Base-by-base conservation (phyloP, 179 eudicot species). In the Carnegiea gigantea region DNA sequence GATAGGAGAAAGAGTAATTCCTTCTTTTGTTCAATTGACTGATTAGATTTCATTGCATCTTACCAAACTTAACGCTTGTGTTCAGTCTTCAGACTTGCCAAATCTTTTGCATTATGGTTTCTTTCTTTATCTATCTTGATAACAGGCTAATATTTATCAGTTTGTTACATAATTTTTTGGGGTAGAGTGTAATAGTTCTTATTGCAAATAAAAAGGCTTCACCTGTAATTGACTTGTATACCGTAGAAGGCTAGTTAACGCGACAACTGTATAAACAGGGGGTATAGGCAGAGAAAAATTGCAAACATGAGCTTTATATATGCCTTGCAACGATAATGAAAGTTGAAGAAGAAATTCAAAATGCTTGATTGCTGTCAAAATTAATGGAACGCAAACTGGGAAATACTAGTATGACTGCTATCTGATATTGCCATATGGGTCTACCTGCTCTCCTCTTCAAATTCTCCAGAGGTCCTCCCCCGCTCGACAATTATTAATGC, bases 401-500 rank as follows among this genome's bases (percentile, higher is more conserved):
- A 57, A 57, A 57, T 57, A 48, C 15, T 13, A 48, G 0, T 2
- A 4, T 14, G 75, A 72, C 26, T 21, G 43, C 53, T 40, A 72
- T 43, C n/a, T 72, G 15, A 5, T 51, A 51, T 51, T 11, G 17
- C 53, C 10, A 74, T 73, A 23, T 44, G 4, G 7, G 54, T 73
- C 24, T 43, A 7, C 20, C 53, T 73, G 76, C 17, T 73, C 43
- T 73, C 75, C 48, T 40, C 53, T 43, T 20, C 24, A 7, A 40
- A 40, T 73, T 20, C n/a, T 21, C 74, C 15, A 4, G 21, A 48
- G 3, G 53, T 48, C 53, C 11, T 48, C 15, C 9, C 53, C 15
- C 14, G 14, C 11, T 26, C 65, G 51, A 38, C 46, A 9, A 57
- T 74, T 72, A 46, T 80, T 78, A 78, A 84, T 62, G 33, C 33